A percentile compares a stretch with the other conserved stretches of the same genome.
Evolutionary conservation across 257 asterid genomes (phyloP).

Genomic region (Oldenlandia corymbosa): DNA sequence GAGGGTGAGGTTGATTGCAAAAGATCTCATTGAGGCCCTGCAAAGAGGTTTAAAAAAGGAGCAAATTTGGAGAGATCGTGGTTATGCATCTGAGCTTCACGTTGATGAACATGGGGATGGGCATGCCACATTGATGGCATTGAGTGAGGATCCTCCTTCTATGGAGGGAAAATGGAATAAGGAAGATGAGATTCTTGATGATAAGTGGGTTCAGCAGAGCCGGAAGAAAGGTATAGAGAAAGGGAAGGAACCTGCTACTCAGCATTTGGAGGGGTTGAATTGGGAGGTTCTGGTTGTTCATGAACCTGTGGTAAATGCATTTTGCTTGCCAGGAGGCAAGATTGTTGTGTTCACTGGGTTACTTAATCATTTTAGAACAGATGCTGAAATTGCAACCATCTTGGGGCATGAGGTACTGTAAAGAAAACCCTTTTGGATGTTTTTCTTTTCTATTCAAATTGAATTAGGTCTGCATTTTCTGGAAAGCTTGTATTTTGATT

Average conservation of each 20-base stretch:
- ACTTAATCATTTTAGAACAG: constrained; percentile 70
- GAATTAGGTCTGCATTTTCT: not conserved
- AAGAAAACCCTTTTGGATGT: not conserved
- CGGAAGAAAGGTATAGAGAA: constrained; percentile 63
- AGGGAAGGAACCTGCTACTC: constrained; percentile 43
- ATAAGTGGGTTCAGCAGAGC: constrained; percentile 72
- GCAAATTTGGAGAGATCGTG: constrained; percentile 66
- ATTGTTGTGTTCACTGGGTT: constrained; percentile 89
- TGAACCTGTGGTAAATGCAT: constrained; percentile 70
- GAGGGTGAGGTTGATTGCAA: constrained; percentile 61
- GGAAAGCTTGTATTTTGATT: constrained; percentile 13
- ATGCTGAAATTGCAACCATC: constrained; percentile 82
- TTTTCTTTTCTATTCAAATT: not conserved
- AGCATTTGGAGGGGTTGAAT: constrained; percentile 71
- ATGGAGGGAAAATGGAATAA: constrained; percentile 57
- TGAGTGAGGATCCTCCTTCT: constrained; percentile 24
- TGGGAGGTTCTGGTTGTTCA: constrained; percentile 91
- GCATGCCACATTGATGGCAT: constrained; percentile 30
- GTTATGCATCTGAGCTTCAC: constrained; percentile 40
- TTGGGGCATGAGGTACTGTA: constrained; percentile 78
- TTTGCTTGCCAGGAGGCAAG: constrained; percentile 92
- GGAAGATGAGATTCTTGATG: constrained; percentile 84
- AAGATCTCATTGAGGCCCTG: constrained; percentile 64
- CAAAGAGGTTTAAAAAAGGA: constrained; percentile 78
- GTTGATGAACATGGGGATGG: constrained; percentile 19